Evolutionary conservation across 306 rosid species (phyloP), one percentile per base, ranked within the genome.

Genomic region (Lotus japonicus): DNA sequence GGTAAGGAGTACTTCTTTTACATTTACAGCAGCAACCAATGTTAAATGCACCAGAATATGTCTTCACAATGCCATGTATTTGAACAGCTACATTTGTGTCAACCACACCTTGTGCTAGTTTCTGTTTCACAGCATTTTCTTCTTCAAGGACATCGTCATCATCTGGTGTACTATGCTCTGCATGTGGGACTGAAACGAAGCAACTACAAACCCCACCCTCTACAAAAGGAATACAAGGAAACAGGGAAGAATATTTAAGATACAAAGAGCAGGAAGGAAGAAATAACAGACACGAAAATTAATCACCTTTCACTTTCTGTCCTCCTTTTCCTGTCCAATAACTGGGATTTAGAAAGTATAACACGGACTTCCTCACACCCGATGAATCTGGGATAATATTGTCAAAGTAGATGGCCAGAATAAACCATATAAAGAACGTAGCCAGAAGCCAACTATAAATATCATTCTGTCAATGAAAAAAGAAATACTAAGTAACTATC

Each of bases 111-210:
- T 86, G 83, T 9, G 21, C 58, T 46, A 61, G 49, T 79, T 83
- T 86, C 68, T 73, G 77, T 68, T 76, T 92, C 21, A 92, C 95
- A 15, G 57, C 28, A 69, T 73, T 88, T 86, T 88, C 97, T 82
- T 92, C 98, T 77, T 86, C 83, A 58, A 77, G 83, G 46, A 92
- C 98, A 82, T 92, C 98, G 68, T 84, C 88, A 80, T 92, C 97
- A 53, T 92, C 89, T 50, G 96, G 83, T 41, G 80, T 75, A 69
- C 64, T 9, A 43, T 58, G 77, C 72, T 83, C 97, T 74, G 63
- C 77, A 38, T 44, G 70, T 2, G 86, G 86, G 61, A 51, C 42
- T 69, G 89, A 83, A 70, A 67, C 75, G 5, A 78, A 21, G 85
- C 95, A 89, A 81, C 89, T 83, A 80, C 87, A 92, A 79, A 89